Percentiles rank a stretch among this genome's conserved stretches.
Conservation (phyloP, 2,329 filamentous ascomycete species). For the Alternaria sp. region DNA sequence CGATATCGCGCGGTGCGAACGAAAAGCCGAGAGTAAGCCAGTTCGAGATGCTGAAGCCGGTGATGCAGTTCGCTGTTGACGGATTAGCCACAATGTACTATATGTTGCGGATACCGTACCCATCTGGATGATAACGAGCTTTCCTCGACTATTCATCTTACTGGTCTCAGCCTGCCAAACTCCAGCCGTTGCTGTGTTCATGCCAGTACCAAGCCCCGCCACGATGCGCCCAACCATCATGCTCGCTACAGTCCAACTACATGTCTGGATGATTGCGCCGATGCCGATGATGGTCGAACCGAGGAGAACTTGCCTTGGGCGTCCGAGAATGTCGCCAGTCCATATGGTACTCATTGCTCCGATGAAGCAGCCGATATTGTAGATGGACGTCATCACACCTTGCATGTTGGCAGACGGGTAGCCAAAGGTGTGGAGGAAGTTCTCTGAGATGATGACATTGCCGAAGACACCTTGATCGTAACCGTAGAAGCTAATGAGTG, state of each 20-base stretch:
- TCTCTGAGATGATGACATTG: slow-evolving; percentile 43
- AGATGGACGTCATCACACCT: slow-evolving; percentile 52
- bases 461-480: slow-evolving; percentile 46
- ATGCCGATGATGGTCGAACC: slow-evolving; percentile 55
- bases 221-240: slow-evolving; percentile 52
- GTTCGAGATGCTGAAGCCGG: slow-evolving; percentile 53
- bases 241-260: slow-evolving; percentile 44
- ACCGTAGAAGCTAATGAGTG: slow-evolving; percentile 51
- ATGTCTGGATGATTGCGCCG: slow-evolving; percentile 48
- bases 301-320: slow-evolving; percentile 64
- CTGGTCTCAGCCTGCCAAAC: slow-evolving; percentile 57
- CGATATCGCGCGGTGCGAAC: slow-evolving; percentile 45
- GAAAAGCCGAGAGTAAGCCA: slow-evolving; percentile 54
- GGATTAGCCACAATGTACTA: background rate
- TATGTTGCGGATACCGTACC: slow-evolving; percentile 19
- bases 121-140: slow-evolving; percentile 56
- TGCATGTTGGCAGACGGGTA: slow-evolving; percentile 41
- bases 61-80: slow-evolving; percentile 49
- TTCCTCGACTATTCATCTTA: slow-evolving; percentile 55
- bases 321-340: slow-evolving; percentile 65
- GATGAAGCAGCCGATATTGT: slow-evolving; percentile 54
- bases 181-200: slow-evolving; percentile 59
- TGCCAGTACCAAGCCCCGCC: slow-evolving; percentile 54
- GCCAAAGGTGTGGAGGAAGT: slow-evolving; percentile 39
- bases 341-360: slow-evolving; percentile 52